Conservation (phyloP, 2,329 filamentous ascomycete genomes). For the Cytospora paraplurivora region DNA sequence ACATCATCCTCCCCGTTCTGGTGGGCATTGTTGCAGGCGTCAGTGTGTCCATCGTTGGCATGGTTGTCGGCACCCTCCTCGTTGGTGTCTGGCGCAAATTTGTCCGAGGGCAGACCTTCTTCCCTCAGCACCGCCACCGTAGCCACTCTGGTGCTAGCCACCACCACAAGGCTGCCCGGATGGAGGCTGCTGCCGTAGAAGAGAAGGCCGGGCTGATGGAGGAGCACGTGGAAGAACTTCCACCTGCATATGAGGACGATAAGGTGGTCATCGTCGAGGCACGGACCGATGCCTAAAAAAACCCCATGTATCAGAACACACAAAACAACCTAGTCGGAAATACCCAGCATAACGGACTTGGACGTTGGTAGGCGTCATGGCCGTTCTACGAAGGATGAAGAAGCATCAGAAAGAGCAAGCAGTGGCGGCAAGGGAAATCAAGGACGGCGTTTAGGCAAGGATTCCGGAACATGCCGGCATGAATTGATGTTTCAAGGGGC, state of each 20-base stretch:
- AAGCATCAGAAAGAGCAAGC: neutral
- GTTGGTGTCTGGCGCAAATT: conserved; percentile 61
- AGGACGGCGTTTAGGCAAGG: conserved; percentile 20
- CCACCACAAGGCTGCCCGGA: conserved; percentile 38
- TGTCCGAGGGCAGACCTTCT: conserved; percentile 45
- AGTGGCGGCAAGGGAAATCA: neutral
- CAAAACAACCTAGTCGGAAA: neutral
- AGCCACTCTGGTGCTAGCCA: conserved; percentile 33
- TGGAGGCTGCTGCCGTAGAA: conserved; percentile 44
- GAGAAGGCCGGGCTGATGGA: conserved; percentile 56
- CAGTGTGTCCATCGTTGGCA: conserved; percentile 60
- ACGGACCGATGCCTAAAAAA: neutral
- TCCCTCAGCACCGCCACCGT: conserved; percentile 37
- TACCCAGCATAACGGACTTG: neutral
- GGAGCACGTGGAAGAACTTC: conserved; percentile 38
- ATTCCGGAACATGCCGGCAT: conserved; percentile 16
- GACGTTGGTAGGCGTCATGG: neutral
- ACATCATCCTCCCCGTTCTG: conserved; percentile 67
- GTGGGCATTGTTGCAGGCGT: conserved; percentile 71
- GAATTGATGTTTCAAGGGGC: conserved; percentile 1
- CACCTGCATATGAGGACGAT: conserved; percentile 35
- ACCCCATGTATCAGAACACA: neutral
- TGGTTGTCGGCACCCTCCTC: conserved; percentile 64
- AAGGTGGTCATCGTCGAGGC: conserved; percentile 6
- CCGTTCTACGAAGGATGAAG: neutral